Evolutionary conservation across 2,329 filamentous ascomycete species (phyloP).

Genomic region (Phyllosticta citriasiana): DNA sequence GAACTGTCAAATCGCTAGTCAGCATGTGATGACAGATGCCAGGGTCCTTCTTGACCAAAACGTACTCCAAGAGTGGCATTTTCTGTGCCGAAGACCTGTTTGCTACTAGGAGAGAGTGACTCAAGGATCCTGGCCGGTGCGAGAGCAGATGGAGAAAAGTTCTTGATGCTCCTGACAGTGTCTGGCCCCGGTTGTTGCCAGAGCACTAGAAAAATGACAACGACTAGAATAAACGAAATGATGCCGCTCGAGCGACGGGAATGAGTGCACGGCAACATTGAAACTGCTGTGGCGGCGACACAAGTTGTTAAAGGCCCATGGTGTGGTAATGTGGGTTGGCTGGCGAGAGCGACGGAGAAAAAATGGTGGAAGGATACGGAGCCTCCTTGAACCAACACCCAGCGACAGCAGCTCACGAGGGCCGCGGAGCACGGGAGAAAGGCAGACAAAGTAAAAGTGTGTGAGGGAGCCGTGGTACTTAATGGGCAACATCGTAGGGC

Average conservation of each 20-base stretch:
- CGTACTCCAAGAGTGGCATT: constrained; percentile 11
- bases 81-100: constrained; percentile 3
- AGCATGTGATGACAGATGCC: background rate
- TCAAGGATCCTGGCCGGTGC: background rate
- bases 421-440: background rate
- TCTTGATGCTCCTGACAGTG: background rate
- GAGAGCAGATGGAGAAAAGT: background rate
- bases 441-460: background rate
- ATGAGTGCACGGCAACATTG: constrained; percentile 6
- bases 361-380: background rate
- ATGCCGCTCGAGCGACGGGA: constrained; percentile 8
- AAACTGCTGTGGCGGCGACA: background rate
- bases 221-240: constrained; percentile 5
- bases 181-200: constrained; percentile 2
- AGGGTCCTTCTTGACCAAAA: background rate
- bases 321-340: background rate
- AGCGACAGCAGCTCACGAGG: background rate
- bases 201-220: background rate
- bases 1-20: constrained; percentile 1
- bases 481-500: background rate
- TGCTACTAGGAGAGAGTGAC: background rate
- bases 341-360: background rate
- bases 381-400: background rate
- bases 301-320: background rate
- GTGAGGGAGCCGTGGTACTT: background rate